These are phyloP conservation scores for Boletus rubroflammeus DNA, from an alignment of 768 basidiomycete species.

Conservation along the genomic window DNA sequence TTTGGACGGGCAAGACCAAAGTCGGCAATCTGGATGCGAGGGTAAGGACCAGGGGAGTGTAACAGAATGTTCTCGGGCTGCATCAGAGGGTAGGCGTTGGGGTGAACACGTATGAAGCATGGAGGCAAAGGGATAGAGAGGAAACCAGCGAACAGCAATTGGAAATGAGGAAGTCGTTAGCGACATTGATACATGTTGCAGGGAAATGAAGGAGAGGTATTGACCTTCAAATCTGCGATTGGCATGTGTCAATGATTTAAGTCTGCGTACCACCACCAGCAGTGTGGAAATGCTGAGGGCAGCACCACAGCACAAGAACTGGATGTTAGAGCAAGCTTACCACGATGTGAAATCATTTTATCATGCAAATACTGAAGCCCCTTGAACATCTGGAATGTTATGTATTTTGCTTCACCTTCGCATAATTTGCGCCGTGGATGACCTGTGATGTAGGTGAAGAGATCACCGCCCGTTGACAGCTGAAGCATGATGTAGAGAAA, in stretches of 20 bases:
- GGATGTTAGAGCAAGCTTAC: conserved; percentile 35
- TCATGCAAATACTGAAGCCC: conserved; percentile 70
- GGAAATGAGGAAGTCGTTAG: background rate
- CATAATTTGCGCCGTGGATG: conserved; percentile 55
- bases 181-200: background rate
- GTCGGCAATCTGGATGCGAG: conserved; percentile 80
- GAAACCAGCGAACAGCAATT: background rate
- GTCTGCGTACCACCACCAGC: background rate
- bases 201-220: background rate
- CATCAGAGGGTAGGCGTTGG: background rate
- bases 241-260: background rate
- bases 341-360: conserved; percentile 73
- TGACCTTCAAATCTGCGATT: conserved; percentile 61
- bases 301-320: background rate
- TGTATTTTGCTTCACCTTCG: conserved; percentile 81
- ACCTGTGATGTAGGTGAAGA: conserved; percentile 80
- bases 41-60: conserved; percentile 76
- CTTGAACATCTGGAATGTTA: conserved; percentile 75
- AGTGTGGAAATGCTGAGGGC: background rate
- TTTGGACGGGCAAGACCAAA: conserved; percentile 81
- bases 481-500: conserved; percentile 84
- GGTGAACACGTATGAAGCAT: background rate
- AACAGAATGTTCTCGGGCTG: conserved; percentile 85
- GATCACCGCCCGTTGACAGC: conserved; percentile 80
- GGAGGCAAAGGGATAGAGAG: background rate